Evolutionary conservation across 106 monocot genomes (phyloP).

Genomic region (Acorus gramineus): DNA sequence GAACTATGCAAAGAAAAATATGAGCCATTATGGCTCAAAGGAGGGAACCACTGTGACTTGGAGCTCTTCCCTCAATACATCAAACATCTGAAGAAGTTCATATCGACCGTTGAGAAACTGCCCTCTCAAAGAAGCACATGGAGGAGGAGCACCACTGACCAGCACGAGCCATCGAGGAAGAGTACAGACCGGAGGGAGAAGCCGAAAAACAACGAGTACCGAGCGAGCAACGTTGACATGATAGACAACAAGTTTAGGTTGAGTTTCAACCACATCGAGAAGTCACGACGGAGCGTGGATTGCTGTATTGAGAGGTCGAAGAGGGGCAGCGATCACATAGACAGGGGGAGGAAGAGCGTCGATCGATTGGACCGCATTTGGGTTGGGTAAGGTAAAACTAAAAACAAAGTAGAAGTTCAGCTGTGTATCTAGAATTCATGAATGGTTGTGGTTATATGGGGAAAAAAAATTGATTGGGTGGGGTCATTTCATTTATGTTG

Average conservation of each 20-base stretch:
- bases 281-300: slow-evolving; percentile 61
- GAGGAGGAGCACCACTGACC: slow-evolving; percentile 40
- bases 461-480: slow-evolving; percentile 3
- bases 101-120: slow-evolving; percentile 11
- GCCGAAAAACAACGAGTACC: slow-evolving; percentile 23
- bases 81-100: slow-evolving; percentile 12
- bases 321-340: slow-evolving; percentile 36
- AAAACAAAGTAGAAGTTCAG: neutral
- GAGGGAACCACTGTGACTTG: slow-evolving; percentile 18
- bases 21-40: slow-evolving; percentile 16
- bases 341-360: slow-evolving; percentile 56
- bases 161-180: slow-evolving; percentile 32
- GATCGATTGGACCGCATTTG: slow-evolving; percentile 68
- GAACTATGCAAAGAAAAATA: slow-evolving; percentile 18
- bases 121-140: neutral
- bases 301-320: slow-evolving; percentile 31
- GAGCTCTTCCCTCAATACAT: slow-evolving; percentile 18
- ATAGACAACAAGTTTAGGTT: slow-evolving; percentile 35
- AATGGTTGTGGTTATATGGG: slow-evolving; percentile 9
- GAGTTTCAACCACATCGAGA: slow-evolving; percentile 37
- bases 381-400: slow-evolving; percentile 17
- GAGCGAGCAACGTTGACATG: slow-evolving; percentile 30
- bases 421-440: slow-evolving; percentile 17
- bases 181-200: slow-evolving; percentile 43
- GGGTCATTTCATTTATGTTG: too few species aligned